Base-by-base conservation (phyloP, 75 land plant genomes). In the Pinus tabuliformis region DNA sequence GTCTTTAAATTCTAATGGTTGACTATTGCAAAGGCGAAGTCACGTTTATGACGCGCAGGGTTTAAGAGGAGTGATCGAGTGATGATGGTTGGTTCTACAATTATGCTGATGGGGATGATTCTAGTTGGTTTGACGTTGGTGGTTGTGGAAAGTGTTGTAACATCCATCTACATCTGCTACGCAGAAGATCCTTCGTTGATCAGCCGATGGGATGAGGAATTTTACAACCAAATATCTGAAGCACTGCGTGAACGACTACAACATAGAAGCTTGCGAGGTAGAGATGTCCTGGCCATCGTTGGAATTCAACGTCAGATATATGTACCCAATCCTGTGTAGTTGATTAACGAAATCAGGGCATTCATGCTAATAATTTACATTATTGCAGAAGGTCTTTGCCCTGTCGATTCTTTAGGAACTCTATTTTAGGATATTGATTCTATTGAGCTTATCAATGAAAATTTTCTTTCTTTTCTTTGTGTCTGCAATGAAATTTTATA, bases 41-140 rank as follows among this genome's bases (percentile, higher is more conserved):
- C 26, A 26, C 0, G 26, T 26, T 26, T 26, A 26, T 26, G 26
- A 26, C 0, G 26, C 26, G 26, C 26, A 26, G 26, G 89, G 92
- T 76, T 74, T 58, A 86, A 73, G 62, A 60, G 56, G n/a, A 77
- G 72, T 0, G 95, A 94, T 59, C 80, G 83, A 54, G 89, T 90
- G 22, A 21, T 85, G 45, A 90, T 94, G 92, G 86, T 92, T 58
- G 95, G 91, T 16, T 85, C 86, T 26, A 92, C 98, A 68, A 79
- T 95, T 49, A 89, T 89, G 86, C 81, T 95, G 62, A 91, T 95
- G 89, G 98, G 98, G 42, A 95, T 95, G 98, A 76, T 93, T 70
- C 72, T 95, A 86, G 95, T 94, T 66, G 97, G 97, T 26, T 54
- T 94, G 62, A 91, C 94, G 61, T 83, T 90, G 82, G 95, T 92